phyloP scores from a whole-genome alignment of 305 asterid species.

The Nicotiana rustica region DNA sequence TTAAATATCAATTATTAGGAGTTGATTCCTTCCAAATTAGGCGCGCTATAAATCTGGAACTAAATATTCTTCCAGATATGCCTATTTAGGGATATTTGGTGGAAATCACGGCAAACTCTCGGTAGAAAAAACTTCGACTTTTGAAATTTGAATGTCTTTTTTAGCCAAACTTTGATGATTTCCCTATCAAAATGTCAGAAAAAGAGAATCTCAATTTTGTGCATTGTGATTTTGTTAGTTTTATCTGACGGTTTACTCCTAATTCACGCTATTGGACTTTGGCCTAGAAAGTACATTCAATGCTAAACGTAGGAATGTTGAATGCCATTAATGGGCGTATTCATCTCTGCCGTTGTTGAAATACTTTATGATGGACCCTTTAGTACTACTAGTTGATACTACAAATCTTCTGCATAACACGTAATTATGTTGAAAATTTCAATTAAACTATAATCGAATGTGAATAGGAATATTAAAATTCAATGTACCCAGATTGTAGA shows the following conservation, averaged over 20 bases:
- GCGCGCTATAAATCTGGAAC: no score
- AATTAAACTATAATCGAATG: no score
- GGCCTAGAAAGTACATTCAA: not conserved
- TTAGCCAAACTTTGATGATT: not conserved
- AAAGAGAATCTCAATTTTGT: not conserved
- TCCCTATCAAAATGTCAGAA: not conserved
- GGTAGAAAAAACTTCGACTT: constrained; percentile 43
- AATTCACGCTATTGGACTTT: not conserved
- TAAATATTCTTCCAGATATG: no score
- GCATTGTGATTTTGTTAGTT: not conserved
- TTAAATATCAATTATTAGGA: no score
- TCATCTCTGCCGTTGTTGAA: not conserved
- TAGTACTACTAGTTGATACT: not conserved
- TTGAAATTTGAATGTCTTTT: not conserved
- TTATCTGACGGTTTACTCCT: not conserved
- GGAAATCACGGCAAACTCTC: constrained; percentile 84
- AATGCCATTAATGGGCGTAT: not conserved
- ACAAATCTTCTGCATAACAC: not conserved
- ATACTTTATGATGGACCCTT: not conserved
- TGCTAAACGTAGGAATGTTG: not conserved
- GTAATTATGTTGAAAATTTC: no score
- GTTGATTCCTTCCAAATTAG: no score
- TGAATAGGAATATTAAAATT: no score
- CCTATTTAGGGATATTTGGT: constrained; percentile 52
- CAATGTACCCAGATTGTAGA: no score